These are phyloP conservation scores for Debaryomycetaceae sp. DNA, from an alignment of 1,139 yeast genomes.

Conservation along the genomic window DNA sequence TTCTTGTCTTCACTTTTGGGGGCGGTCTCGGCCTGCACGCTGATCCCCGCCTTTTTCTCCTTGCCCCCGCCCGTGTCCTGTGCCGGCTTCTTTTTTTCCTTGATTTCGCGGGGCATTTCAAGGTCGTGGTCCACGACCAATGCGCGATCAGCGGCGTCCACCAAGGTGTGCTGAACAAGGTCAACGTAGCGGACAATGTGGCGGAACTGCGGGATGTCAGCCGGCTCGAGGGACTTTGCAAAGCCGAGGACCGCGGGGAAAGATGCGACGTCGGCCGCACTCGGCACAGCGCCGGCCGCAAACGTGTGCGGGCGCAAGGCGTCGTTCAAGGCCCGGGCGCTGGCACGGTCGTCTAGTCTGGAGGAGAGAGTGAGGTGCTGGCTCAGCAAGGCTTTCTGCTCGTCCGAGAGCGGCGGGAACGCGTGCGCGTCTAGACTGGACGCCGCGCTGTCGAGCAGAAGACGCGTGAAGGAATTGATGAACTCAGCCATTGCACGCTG, in stretches of 20 bases:
- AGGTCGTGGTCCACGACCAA: slow-evolving; percentile 47
- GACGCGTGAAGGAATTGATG: slow-evolving; percentile 26
- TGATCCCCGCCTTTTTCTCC: slow-evolving; percentile 12
- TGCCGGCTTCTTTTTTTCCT: slow-evolving; percentile 39
- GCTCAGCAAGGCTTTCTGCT: slow-evolving; percentile 60
- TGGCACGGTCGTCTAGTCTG: slow-evolving; percentile 45
- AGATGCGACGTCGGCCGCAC: slow-evolving; percentile 57
- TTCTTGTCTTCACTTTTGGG: slow-evolving; percentile 4
- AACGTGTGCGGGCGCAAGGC: slow-evolving; percentile 61
- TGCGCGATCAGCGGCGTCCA: slow-evolving; percentile 44
- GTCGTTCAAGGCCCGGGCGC: slow-evolving; percentile 54
- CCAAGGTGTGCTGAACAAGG: slow-evolving; percentile 59
- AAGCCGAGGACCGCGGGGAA: slow-evolving; percentile 56
- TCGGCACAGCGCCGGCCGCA: slow-evolving; percentile 53
- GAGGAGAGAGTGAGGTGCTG: slow-evolving; percentile 71
- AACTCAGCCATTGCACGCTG: slow-evolving; percentile 29
- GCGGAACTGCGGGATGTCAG: slow-evolving; percentile 47
- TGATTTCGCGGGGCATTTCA: slow-evolving; percentile 49
- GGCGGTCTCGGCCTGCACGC: slow-evolving; percentile 6
- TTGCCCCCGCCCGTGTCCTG: too few species aligned
- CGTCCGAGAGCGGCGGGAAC: slow-evolving; percentile 30
- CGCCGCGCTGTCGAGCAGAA: slow-evolving; percentile 28
- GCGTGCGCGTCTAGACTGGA: slow-evolving; percentile 14
- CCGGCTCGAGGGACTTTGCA: slow-evolving; percentile 43
- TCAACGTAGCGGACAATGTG: slow-evolving; percentile 91